Evolutionary conservation across 106 monocot genomes (phyloP), one percentile per base, ranked within the genome.

Genomic region (Acanthochlamys bracteata): DNA sequence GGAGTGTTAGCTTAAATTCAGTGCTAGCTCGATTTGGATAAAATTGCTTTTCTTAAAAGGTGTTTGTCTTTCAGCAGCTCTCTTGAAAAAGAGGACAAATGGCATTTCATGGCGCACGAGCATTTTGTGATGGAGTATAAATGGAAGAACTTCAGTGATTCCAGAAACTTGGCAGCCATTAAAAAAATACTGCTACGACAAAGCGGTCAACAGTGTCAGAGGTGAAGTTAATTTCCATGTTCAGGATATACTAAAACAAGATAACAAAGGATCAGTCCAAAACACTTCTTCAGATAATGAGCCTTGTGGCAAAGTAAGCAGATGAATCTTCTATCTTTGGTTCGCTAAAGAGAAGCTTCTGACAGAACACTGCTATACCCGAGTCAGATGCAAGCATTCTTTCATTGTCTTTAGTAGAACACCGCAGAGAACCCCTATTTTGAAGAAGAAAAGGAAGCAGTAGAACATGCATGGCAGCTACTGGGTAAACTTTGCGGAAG

Each of bases 81-180:
- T 78, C 67, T 73, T 65, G 59, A 96, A 58, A 17, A 58, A 17
- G 59, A 71, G 72, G 16, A 33, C 62, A 69, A 78, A 47, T 88
- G 75, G 59, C 43, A 20, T 15, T 63, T 68, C 7, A 54, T 62
- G 27, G 71, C 80, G 45, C 49, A 20, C 7, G 53, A 63, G 41
- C 79, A 88, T 67, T 88, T 90, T 11, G 57, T 80, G 45, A 84
- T 71, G 53, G 87, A 83, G 61, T 71, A 85, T 52, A 96, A 55
- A 70, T 90, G 71, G 71, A 96, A 85, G 75, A 88, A 96, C 71
- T 90, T 96, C 33, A 90, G 66, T 7, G 95, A 96, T 46, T 56
- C 73, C 0, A 77, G 52, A 54, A 78, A 79, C 67, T 78, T 67
- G 41, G 27, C 33, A 0, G 68, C 75, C 67, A 67, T 46, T 25